Percentiles rank a stretch among this genome's conserved stretches.
Conservation (phyloP, 2,329 filamentous ascomycete genomes). For the Microdochium bolleyi region DNA sequence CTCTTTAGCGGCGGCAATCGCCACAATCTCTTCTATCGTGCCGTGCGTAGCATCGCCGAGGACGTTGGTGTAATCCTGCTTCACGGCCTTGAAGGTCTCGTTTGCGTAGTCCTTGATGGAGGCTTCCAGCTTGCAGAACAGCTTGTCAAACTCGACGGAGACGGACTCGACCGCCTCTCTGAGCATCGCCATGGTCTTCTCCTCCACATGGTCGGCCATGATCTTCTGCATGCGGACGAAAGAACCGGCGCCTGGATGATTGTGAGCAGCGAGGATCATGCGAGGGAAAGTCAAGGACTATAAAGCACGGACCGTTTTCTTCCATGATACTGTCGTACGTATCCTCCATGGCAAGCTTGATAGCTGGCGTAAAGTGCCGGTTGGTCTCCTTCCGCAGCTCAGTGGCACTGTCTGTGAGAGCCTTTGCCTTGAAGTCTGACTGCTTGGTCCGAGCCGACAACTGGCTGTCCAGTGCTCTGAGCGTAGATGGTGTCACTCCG, state of each 20-base stretch:
- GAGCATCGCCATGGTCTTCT: constrained; percentile 10
- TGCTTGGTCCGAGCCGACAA: constrained; percentile 1
- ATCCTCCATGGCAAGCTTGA: constrained; percentile 3
- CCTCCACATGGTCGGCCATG: constrained; percentile 4
- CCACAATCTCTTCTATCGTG: background rate
- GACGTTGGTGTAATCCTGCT: background rate
- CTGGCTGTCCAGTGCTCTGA: constrained; percentile 5
- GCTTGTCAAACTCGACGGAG: background rate
- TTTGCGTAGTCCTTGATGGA: background rate
- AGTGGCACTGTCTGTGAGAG: constrained; percentile 1
- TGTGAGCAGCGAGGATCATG: background rate
- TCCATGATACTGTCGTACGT: constrained; percentile 3
- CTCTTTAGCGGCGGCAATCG: background rate
- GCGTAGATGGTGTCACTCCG: constrained; percentile 1
- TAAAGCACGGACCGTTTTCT: constrained; percentile 3
- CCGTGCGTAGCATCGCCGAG: background rate
- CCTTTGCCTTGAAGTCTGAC: constrained; percentile 1
- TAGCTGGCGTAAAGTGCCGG: constrained; percentile 3
- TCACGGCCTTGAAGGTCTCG: background rate
- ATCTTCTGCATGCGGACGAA: constrained; percentile 6
- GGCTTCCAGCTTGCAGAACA: background rate
- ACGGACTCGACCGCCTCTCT: background rate
- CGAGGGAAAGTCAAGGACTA: background rate
- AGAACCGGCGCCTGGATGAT: constrained; percentile 7
- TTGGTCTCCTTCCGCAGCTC: constrained; percentile 5